Base-by-base conservation (phyloP, 2,329 filamentous ascomycete species). In the Ascomycota sp. region DNA sequence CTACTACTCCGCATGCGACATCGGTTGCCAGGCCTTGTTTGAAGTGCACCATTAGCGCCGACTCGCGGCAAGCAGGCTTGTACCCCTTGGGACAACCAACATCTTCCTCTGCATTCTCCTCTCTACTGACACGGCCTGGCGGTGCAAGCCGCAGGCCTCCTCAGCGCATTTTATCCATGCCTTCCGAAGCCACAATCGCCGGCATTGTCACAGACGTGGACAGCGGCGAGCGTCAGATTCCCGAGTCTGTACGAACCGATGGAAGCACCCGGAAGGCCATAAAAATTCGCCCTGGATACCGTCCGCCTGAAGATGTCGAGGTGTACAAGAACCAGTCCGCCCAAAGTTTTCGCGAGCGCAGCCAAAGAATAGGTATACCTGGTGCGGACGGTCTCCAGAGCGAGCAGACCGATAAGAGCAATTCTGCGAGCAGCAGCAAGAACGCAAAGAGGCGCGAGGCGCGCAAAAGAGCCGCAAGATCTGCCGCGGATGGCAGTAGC, bases 241-340 rank as follows among this genome's bases (percentile, higher is more conserved):
- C 89, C 24, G 70, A 84, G 30, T 95, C 86, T 1, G 61, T 72
- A 30, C 77, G 91, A 35, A 59, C 89, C 21, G 89, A 98, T 50
- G 89, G 89, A 37, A 82, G 77, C 33, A 80, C 80, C n/a, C 73
- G 89, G 36, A 91, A 80, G 49, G 86, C 92, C 47, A 95, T 95
- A 50, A 81, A 81, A 48, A 82, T 98, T 39, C 73, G 82, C 25
- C 86, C 89, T 0, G 91, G 89, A 35, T 98, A 93, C 56, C 74
- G 75, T 27, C 91, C 89, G 2, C 82, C 84, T 1, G 89, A 98
- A 57, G 89, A 98, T 55, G 76, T 95, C 41, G 83, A 93, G 50
- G 64, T 92, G 31, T 98, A 98, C 67, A 91, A 83, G 60, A 93
- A 92, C 55, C 75, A 80, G 37, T 83, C 76, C 1, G 84, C 84